Evolutionary conservation across 495 filamentous ascomycete species (phyloP), one percentile per base, ranked within the genome.

Genomic region (Immersiella caudata): DNA sequence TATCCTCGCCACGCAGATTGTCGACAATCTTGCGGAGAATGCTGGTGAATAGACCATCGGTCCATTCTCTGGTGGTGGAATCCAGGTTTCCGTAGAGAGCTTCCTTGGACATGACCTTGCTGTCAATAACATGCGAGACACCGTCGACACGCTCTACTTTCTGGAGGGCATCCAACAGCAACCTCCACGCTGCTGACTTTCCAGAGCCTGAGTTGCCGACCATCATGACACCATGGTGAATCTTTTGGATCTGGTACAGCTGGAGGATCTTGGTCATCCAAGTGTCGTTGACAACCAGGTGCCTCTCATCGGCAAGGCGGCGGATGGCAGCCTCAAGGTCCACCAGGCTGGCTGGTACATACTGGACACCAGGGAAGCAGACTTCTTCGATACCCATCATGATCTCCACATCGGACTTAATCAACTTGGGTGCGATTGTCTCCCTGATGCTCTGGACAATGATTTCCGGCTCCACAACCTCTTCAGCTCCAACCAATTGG

Each of bases 221-320:
- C 95, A 98, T 97, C 96, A 99, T 99, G 20, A 99, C 96, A 87
- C 95, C 95, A 71, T 99, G 95, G 72, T 99, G 95, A 52, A 98
- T 95, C 60, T 85, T 89, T 78, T 99, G 95, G 67, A 99, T 99
- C 76, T 99, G 95, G 77, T 93, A 97, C 7, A 99, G 86, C 73
- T 99, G 95, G 7, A 98, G 83, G 57, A 94, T 89, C 83, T 99
- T 99, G 52, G 90, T 92, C 85, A 97, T 93, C 96, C 96, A 99
- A 66, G 88, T 89, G 60, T 97, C 93, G 62, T 89, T 98, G 74
- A 94, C 89, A 12, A 97, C 90, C 24, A 93, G 85, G 71, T 97
- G 88, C 68, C 90, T 87, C 72, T 95, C 93, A 1, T 83, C 83
- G 29, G 94, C 95, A 65, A 94, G 89, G 20, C 88, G 87, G 60